A percentile compares a stretch with the other conserved stretches of the same genome.
Conservation (phyloP, 805 yeast genomes). For the Zygosaccharomyces bisporus region DNA sequence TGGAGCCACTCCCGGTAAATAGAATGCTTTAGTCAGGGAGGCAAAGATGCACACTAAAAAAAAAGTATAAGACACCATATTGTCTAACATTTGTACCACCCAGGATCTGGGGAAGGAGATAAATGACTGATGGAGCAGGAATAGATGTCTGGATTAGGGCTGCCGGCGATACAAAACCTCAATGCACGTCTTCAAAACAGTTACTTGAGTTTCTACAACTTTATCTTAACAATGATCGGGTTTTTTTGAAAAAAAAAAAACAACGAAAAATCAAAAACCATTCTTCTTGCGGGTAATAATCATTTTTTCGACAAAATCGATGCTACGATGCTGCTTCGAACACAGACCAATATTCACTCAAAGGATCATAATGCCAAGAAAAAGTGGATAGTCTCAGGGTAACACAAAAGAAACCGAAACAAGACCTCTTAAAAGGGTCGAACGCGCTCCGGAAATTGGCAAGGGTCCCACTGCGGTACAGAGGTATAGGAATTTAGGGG, state of each 20-base stretch:
- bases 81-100: conserved; percentile 1
- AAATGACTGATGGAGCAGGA: neutral
- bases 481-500: neutral
- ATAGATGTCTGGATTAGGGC: neutral
- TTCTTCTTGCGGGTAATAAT: conserved; percentile 1
- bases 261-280: neutral
- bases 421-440: too few relatives aligned
- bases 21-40: conserved; percentile 51
- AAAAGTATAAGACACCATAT: conserved; percentile 4
- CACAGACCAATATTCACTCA: neutral
- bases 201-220: neutral
- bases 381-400: too few relatives aligned
- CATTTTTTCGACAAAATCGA: neutral
- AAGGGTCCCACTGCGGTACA: neutral
- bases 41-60: conserved; percentile 9
- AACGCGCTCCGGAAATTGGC: too few relatives aligned
- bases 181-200: neutral
- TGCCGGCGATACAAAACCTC: neutral
- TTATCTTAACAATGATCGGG: neutral
- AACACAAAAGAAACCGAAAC: too few relatives aligned
- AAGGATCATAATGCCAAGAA: neutral
- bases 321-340: neutral
- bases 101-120: neutral
- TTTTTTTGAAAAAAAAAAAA: neutral
- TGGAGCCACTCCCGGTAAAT: conserved; percentile 95